Evolutionary conservation across 805 yeast genomes (phyloP), one percentile per base, ranked within the genome.

Genomic region (Kluyveromyces aestuarii): DNA sequence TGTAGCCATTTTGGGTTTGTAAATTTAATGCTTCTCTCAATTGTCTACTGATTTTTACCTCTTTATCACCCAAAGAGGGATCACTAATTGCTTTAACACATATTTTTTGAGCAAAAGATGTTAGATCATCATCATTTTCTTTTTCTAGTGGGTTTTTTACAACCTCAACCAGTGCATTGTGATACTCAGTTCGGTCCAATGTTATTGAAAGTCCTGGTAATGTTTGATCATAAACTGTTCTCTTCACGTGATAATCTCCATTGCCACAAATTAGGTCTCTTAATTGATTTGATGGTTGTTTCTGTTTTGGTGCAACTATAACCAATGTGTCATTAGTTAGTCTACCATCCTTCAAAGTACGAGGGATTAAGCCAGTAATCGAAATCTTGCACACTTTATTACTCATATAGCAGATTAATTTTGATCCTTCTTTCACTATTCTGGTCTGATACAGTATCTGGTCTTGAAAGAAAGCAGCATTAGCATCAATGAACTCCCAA

Each of bases 401-500:
- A 2, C 85, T 72, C 7, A 95, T 85, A 58, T 80, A 87, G 2
- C 90, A 83, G 6, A 84, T 75, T 45, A 90, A 67, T 1, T 70
- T 66, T 53, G 82, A 89, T 42, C 73, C 70, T 17, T 74, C 45
- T 0, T 80, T 70, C 1, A 89, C 84, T 45, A 90, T 84, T 50
- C 97, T 72, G 1, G 95, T 81, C 61, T 91, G 97, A 48, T 82
- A 79, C 36, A 91, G 68, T 56, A 90, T 73, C 53, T 78, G 77
- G 42, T 80, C 78, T 60, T 91, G 97, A 25, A 91, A 74, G 40
- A 74, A 77, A 27, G 76, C 80, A 2, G 96, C 91, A 63, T 91
- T 86, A 2, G 84, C 65, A 60, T 90, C 96, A 2, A 89, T 85
- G 27, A 87, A 69, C 55, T 90, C 97, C 97, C 97, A 91, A 61